Evolutionary conservation across 2,329 filamentous ascomycete genomes (phyloP).

Genomic region (Aureobasidium sp.): DNA sequence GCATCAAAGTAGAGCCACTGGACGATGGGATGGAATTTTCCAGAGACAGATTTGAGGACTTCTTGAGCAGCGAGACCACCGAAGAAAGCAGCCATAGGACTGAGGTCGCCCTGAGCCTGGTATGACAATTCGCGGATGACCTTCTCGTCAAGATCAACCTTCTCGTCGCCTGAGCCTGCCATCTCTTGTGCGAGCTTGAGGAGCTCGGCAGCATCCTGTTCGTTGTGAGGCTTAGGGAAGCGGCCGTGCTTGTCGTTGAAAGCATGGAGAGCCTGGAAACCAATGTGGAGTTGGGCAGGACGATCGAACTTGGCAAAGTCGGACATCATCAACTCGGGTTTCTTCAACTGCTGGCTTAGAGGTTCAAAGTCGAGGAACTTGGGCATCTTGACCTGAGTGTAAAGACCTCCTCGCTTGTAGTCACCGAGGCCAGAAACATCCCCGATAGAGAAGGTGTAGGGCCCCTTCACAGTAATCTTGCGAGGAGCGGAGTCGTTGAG

Average conservation of each 20-base stretch:
- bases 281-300: constrained; percentile 83
- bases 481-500: constrained; percentile 78
- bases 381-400: constrained; percentile 97
- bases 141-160: constrained; percentile 84
- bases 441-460: constrained; percentile 95
- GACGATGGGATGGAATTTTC: constrained; percentile 92
- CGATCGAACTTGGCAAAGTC: constrained; percentile 98
- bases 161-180: constrained; percentile 58
- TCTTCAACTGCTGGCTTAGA: constrained; percentile 69
- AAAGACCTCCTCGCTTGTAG: constrained; percentile 84
- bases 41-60: constrained; percentile 91
- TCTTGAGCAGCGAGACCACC: constrained; percentile 92
- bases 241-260: constrained; percentile 71
- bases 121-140: constrained; percentile 88
- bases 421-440: constrained; percentile 81
- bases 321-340: constrained; percentile 83
- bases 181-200: constrained; percentile 68
- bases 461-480: constrained; percentile 87
- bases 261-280: constrained; percentile 83
- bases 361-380: constrained; percentile 85
- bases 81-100: constrained; percentile 89
- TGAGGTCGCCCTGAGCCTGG: constrained; percentile 85
- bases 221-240: constrained; percentile 75
- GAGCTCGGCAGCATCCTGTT: constrained; percentile 73
- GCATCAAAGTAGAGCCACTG: constrained; percentile 99